phyloP scores from a whole-genome alignment of 805 yeast genomes.

The Clavispora carvajalis region DNA sequence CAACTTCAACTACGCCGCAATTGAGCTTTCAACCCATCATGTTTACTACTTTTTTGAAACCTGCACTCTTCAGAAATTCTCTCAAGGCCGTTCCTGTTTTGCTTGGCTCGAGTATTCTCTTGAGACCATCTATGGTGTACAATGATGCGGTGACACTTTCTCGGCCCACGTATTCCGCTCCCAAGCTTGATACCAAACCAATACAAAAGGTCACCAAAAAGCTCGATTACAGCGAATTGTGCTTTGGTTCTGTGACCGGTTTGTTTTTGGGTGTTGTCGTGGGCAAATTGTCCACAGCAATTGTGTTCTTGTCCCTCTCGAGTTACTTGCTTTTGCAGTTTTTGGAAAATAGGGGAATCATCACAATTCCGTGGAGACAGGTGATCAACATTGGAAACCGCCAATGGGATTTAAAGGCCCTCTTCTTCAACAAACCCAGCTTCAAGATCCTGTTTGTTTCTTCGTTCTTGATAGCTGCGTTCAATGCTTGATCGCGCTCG shows the following conservation, averaged over 20 bases:
- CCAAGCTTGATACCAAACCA: background rate
- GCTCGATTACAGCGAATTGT: slow-evolving; percentile 56
- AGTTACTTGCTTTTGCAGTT: slow-evolving; percentile 42
- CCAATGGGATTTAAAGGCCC: slow-evolving; percentile 41
- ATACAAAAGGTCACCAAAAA: slow-evolving; percentile 25
- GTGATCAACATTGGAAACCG: slow-evolving; percentile 28
- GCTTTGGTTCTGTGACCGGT: slow-evolving; percentile 61
- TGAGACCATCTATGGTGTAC: slow-evolving; percentile 8
- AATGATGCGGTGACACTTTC: slow-evolving; percentile 13
- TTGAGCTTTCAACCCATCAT: background rate
- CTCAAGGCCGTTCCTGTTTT: slow-evolving; percentile 10
- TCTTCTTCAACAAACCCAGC: slow-evolving; percentile 55
- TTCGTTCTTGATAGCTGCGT: slow-evolving; percentile 57
- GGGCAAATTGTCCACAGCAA: slow-evolving; percentile 54
- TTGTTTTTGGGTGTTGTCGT: slow-evolving; percentile 51
- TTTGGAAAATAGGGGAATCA: slow-evolving; percentile 50
- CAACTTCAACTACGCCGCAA: too few relatives aligned
- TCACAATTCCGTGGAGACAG: slow-evolving; percentile 41
- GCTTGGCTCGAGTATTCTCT: slow-evolving; percentile 10
- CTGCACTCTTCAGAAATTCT: slow-evolving; percentile 8
- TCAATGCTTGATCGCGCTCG: slow-evolving; percentile 27
- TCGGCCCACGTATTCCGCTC: slow-evolving; percentile 2
- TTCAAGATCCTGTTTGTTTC: slow-evolving; percentile 54
- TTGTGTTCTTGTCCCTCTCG: slow-evolving; percentile 47
- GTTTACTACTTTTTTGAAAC: slow-evolving; percentile 13